phyloP scores from a whole-genome alignment of 1,139 yeast species.

The Suhomyces maxii region DNA sequence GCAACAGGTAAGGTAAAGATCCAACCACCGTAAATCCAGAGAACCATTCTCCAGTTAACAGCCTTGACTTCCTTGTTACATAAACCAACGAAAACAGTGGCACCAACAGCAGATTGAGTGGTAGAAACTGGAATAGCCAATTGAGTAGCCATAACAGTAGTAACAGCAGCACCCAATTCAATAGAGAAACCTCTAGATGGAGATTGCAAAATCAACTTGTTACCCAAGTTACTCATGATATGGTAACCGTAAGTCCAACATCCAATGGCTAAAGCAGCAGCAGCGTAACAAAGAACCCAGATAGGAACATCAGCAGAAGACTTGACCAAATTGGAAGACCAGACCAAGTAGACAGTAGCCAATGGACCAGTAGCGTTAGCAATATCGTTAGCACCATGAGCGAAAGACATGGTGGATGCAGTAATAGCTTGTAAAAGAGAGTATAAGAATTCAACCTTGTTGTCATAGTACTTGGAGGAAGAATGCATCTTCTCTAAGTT shows the following conservation, averaged over 20 bases:
- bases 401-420: conserved; percentile 79
- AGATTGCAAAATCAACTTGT: conserved; percentile 72
- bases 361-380: conserved; percentile 80
- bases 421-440: conserved; percentile 72
- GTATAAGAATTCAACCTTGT: conserved; percentile 68
- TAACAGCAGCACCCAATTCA: conserved; percentile 78
- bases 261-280: conserved; percentile 67
- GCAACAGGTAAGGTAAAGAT: conserved; percentile 71
- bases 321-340: conserved; percentile 53
- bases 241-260: conserved; percentile 73
- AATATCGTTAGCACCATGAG: conserved; percentile 82
- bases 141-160: conserved; percentile 75
- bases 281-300: conserved; percentile 73
- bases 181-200: conserved; percentile 81
- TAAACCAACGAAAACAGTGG: conserved; percentile 73
- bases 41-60: conserved; percentile 78
- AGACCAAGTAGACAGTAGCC: conserved; percentile 62
- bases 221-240: conserved; percentile 72
- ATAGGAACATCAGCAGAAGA: conserved; percentile 61
- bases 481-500: conserved; percentile 53
- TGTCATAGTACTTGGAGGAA: conserved; percentile 65
- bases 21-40: conserved; percentile 76
- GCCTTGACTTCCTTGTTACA: conserved; percentile 65
- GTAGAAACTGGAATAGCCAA: conserved; percentile 72
- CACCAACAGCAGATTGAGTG: conserved; percentile 81